Conservation (phyloP, 768 basidiomycete genomes). For the Agaricus bisporus region DNA sequence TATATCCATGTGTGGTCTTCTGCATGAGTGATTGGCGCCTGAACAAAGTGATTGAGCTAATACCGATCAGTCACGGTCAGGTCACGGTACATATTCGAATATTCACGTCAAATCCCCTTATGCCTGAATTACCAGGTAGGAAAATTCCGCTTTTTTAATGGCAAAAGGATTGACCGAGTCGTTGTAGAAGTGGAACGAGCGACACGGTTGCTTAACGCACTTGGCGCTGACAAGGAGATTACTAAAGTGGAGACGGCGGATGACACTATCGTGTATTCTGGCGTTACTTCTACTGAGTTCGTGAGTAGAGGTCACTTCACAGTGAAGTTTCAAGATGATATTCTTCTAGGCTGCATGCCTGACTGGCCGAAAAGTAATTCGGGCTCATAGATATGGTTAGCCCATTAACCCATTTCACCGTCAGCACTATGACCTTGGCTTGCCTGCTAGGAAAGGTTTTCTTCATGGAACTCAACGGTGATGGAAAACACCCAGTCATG, state of each 20-base stretch:
- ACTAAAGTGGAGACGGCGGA: constrained; percentile 48
- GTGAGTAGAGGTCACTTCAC: constrained; percentile 34
- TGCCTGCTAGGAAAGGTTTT: constrained; percentile 48
- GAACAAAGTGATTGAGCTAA: no score
- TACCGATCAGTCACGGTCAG: neutral
- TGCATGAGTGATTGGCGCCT: neutral
- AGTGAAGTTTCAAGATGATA: constrained; percentile 3
- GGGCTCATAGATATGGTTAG: constrained; percentile 50
- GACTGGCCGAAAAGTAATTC: constrained; percentile 37
- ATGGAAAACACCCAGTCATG: constrained; percentile 58
- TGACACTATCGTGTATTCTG: constrained; percentile 60
- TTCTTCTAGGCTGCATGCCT: constrained; percentile 46
- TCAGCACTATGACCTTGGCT: neutral
- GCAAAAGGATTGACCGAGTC: neutral
- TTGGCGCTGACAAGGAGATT: constrained; percentile 51
- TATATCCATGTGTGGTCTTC: no score
- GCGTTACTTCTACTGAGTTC: constrained; percentile 51
- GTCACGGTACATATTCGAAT: neutral
- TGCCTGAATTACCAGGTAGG: constrained; percentile 54
- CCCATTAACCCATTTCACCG: neutral
- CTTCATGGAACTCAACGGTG: constrained; percentile 57
- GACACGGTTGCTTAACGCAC: constrained; percentile 42
- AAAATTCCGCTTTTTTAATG: neutral
- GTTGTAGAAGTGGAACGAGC: constrained; percentile 65
- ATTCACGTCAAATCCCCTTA: neutral